Base-by-base conservation (phyloP, 2,329 filamentous ascomycete species). In the Plenodomus tracheiphilus region DNA sequence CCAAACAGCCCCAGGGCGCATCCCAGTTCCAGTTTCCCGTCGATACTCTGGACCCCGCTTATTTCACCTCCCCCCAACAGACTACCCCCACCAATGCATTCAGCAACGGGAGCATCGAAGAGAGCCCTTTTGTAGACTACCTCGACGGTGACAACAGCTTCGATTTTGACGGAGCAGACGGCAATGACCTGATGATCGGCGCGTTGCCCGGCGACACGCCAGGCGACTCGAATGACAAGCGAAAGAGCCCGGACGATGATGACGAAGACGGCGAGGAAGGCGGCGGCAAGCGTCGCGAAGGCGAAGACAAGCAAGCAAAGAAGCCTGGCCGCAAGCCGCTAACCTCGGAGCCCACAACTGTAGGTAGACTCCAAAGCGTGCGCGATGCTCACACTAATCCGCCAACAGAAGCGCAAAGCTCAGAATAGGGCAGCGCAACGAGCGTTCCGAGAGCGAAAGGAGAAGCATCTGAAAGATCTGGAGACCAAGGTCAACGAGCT, bases 241-340 rank as follows among this genome's bases (percentile, higher is more conserved):
- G 88, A 54, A 86, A 87, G 68, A 87, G 85, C 65, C 85, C 85
- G 0, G 85, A 86, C 38, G 86, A 88, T 39, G 85, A 87, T 41
- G 84, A 86, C 25, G 84, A 58, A 2, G 75, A 77, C 16, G 71
- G 88, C 11, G 77, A 85, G 1, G 87, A 88, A 5, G 88, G 71
- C 38, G 84, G 84, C 58, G 84, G 85, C 49, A 94, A 92, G 78
- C 84, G 91, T 57, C 84, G 89, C 51, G 91, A 96, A 74, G 85
- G 87, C 49, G 86, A 91, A 47, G 90, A 92, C 38, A 96, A 94
- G 75, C 81, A 86, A 37, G 85, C 90, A 19, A 97, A 97, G 84
- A 99, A 97, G 77, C 93, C 94, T 4, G 94, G 94, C 42, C 85
- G 94, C 56, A 99, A 99, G 79, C 94, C 93, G 17, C 80, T 97